Percentiles rank a stretch among this genome's conserved stretches.
phyloP scores from a whole-genome alignment of 2,329 filamentous ascomycete species.

The Monosporascus sp. region DNA sequence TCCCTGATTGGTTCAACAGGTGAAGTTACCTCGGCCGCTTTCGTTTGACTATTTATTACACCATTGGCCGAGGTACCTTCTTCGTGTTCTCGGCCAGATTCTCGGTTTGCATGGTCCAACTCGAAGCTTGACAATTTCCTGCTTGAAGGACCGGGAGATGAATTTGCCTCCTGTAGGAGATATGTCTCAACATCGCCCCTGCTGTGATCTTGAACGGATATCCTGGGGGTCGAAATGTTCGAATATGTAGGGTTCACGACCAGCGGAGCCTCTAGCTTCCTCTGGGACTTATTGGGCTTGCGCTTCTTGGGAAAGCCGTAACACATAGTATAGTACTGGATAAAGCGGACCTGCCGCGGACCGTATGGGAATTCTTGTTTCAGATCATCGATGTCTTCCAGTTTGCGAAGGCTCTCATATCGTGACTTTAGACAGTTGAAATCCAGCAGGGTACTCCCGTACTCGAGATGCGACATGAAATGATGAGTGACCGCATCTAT shows the following conservation, averaged over 20 bases:
- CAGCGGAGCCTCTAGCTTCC: constrained; percentile 9
- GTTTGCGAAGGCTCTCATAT: constrained; percentile 61
- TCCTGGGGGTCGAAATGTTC: constrained; percentile 29
- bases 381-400: constrained; percentile 66
- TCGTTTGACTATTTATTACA: constrained; percentile 1
- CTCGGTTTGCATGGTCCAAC: background rate
- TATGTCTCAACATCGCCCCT: constrained; percentile 21
- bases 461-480: constrained; percentile 76
- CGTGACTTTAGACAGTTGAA: constrained; percentile 62
- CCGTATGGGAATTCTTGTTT: constrained; percentile 28
- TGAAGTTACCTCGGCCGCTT: background rate
- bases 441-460: constrained; percentile 75
- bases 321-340: constrained; percentile 89
- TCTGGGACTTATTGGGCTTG: constrained; percentile 21
- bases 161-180: constrained; percentile 8
- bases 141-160: constrained; percentile 2
- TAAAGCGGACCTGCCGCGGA: constrained; percentile 61
- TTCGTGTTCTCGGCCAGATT: background rate
- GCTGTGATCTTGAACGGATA: constrained; percentile 40
- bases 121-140: constrained; percentile 11
- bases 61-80: background rate
- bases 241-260: constrained; percentile 6
- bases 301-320: constrained; percentile 60
- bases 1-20: background rate
- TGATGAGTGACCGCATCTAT: constrained; percentile 66